Conservation (phyloP, 495 filamentous ascomycete genomes). For the Aspergillus biplanus region DNA sequence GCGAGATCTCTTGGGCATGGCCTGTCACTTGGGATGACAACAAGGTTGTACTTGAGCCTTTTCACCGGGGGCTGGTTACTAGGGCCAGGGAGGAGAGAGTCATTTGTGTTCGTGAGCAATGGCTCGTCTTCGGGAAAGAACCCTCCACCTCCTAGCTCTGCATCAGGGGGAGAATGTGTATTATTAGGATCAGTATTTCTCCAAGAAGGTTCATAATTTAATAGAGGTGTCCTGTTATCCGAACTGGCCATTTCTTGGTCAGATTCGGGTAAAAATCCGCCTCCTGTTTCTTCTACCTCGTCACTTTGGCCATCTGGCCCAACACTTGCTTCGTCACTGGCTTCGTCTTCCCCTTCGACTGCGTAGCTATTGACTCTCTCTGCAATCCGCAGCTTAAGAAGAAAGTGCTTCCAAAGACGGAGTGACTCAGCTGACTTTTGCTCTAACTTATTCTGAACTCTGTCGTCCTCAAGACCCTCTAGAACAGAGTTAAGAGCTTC, state of each 20-base stretch:
- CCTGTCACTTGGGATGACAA: conserved; percentile 36
- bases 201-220: background rate
- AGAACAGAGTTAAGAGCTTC: conserved; percentile 75
- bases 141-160: conserved; percentile 25
- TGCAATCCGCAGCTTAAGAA: conserved; percentile 75
- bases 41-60: conserved; percentile 35
- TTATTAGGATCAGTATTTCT: background rate
- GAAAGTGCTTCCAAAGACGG: conserved; percentile 74
- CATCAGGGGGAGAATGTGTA: background rate
- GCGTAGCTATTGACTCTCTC: conserved; percentile 72
- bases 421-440: conserved; percentile 60
- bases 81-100: background rate
- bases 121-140: conserved; percentile 31
- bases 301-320: conserved; percentile 12
- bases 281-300: conserved; percentile 36
- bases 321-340: conserved; percentile 28
- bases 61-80: background rate
- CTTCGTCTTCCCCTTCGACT: conserved; percentile 50
- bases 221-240: background rate
- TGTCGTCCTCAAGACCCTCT: conserved; percentile 63
- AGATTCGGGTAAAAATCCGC: conserved; percentile 54
- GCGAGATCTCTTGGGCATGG: background rate
- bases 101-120: background rate
- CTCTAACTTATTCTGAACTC: conserved; percentile 59
- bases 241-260: conserved; percentile 34